Conservation (phyloP, 306 rosid species). For the Trifolium dubium region DNA sequence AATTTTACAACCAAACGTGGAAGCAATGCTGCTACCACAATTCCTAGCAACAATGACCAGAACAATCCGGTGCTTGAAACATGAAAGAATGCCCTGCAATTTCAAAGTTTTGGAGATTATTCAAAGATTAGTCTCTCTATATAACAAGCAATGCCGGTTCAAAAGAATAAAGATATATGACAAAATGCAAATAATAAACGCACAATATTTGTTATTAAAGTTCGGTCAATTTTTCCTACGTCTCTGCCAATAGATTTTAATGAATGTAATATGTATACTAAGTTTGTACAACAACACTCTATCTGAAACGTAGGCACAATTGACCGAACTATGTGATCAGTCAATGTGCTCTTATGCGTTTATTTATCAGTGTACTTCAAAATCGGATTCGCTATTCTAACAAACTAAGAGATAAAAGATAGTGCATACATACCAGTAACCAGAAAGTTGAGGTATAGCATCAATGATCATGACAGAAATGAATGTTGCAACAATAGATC, state of each 20-base stretch:
- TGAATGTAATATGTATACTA: too few species aligned
- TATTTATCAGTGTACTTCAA: neutral
- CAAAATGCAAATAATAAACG: too few species aligned
- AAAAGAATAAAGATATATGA: too few species aligned
- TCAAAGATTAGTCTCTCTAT: constrained; percentile 40
- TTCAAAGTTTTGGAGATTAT: constrained; percentile 36
- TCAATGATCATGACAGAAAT: constrained; percentile 73
- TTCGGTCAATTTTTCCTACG: too few species aligned
- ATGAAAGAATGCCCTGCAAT: constrained; percentile 73
- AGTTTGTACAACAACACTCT: too few species aligned
- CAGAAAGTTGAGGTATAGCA: constrained; percentile 62
- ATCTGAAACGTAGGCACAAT: neutral
- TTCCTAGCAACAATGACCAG: constrained; percentile 77
- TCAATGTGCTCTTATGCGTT: too few species aligned
- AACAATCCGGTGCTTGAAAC: constrained; percentile 51
- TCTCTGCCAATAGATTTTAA: too few species aligned
- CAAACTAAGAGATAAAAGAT: neutral
- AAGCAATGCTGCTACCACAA: constrained; percentile 57
- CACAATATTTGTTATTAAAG: too few species aligned
- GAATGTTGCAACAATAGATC: constrained; percentile 83
- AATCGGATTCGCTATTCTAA: neutral
- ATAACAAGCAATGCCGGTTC: neutral
- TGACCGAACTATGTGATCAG: neutral
- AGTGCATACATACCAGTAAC: constrained; percentile 76
- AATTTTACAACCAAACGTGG: constrained; percentile 73